These are phyloP conservation scores for Silene uniflora DNA, from an alignment of 148 eudicot species.

Conservation along the genomic window DNA sequence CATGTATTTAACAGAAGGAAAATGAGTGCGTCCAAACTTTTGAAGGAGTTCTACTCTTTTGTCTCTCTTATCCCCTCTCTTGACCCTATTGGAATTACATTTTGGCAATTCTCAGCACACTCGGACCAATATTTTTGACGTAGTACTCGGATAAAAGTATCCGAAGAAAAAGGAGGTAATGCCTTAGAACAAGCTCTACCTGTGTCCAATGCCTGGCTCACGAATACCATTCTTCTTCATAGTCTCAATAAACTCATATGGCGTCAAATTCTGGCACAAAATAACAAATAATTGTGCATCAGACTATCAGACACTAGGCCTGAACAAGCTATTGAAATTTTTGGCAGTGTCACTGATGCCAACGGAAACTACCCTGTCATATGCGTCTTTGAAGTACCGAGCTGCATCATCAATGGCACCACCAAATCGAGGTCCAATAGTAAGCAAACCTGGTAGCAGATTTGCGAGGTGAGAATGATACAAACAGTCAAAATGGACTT, in stretches of 20 bases:
- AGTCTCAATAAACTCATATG: slow-evolving; percentile 88
- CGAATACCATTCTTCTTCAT: slow-evolving; percentile 99
- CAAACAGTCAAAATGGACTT: neutral
- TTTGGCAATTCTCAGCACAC: neutral
- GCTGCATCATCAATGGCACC: slow-evolving; percentile 99
- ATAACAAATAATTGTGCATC: slow-evolving; percentile 3
- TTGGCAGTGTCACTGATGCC: neutral
- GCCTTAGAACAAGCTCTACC: slow-evolving; percentile 34
- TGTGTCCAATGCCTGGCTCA: slow-evolving; percentile 99
- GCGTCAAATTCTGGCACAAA: slow-evolving; percentile 62
- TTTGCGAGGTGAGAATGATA: slow-evolving; percentile 3
- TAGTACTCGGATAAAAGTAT: too few relatives aligned
- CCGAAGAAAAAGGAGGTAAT: neutral
- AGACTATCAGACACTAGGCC: neutral
- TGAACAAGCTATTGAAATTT: neutral
- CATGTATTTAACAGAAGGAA: slow-evolving; percentile 97
- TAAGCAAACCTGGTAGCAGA: slow-evolving; percentile 65
- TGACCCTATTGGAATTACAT: slow-evolving; percentile 48
- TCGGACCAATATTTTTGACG: too few relatives aligned
- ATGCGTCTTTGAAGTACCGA: slow-evolving; percentile 95
- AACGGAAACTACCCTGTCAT: slow-evolving; percentile 58
- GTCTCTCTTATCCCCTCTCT: slow-evolving; percentile 97
- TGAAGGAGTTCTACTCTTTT: slow-evolving; percentile 96
- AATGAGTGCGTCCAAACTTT: slow-evolving; percentile 69
- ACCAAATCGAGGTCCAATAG: slow-evolving; percentile 98